These are phyloP conservation scores for Nitzschia sp. DNA, from an alignment of 108 stramenopile genomes.

Conservation along the genomic window DNA sequence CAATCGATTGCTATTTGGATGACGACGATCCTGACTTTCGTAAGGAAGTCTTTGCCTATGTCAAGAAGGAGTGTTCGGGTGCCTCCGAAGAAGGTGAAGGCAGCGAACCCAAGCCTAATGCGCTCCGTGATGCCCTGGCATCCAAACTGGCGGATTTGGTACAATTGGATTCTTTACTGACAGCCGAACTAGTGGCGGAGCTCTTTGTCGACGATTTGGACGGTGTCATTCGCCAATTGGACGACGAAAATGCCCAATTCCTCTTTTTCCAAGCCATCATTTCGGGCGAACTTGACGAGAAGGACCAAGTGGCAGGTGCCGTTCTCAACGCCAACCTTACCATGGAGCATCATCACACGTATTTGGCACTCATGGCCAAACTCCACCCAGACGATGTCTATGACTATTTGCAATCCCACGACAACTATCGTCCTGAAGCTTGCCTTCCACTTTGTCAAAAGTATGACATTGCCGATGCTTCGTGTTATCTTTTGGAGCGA, in stretches of 20 bases:
- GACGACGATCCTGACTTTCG: constrained; percentile 65
- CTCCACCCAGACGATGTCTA: constrained; percentile 84
- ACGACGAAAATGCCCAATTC: constrained; percentile 49
- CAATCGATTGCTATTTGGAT: constrained; percentile 79
- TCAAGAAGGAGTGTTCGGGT: constrained; percentile 70
- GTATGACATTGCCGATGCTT: constrained; percentile 86
- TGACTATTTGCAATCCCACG: constrained; percentile 70
- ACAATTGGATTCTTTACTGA: constrained; percentile 55
- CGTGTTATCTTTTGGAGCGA: constrained; percentile 87
- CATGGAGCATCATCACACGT: constrained; percentile 64
- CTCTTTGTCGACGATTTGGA: constrained; percentile 80
- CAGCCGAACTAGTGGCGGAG: constrained; percentile 69
- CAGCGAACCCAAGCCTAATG: constrained; percentile 8
- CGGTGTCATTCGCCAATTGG: constrained; percentile 51
- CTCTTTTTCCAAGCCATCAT: constrained; percentile 67
- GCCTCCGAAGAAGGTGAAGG: constrained; percentile 14
- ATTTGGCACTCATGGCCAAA: constrained; percentile 66
- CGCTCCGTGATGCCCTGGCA: constrained; percentile 38
- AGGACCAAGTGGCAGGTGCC: constrained; percentile 64
- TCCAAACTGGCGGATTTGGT: constrained; percentile 59
- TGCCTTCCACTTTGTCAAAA: constrained; percentile 83
- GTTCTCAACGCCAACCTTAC: constrained; percentile 69
- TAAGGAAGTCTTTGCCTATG: constrained; percentile 71
- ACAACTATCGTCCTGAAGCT: constrained; percentile 81
- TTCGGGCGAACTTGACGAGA: constrained; percentile 59